Conservation (phyloP, 2,329 filamentous ascomycete genomes). For the Pyrenochaeta sp. region DNA sequence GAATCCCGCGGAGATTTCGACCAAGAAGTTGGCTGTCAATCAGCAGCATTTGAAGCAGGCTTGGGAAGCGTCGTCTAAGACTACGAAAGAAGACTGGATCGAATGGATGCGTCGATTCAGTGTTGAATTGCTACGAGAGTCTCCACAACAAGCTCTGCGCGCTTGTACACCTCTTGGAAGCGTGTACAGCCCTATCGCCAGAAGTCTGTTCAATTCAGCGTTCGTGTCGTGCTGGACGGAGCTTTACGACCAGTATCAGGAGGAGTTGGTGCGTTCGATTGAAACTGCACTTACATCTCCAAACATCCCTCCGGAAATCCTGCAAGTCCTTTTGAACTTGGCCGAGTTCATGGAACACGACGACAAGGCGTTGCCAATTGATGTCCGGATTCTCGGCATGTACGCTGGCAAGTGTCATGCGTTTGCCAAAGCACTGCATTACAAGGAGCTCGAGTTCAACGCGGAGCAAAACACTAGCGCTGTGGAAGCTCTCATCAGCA, state of each 20-base stretch:
- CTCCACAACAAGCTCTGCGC: constrained; percentile 90
- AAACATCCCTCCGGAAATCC: constrained; percentile 92
- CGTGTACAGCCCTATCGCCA: constrained; percentile 87
- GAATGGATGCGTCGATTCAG: constrained; percentile 98
- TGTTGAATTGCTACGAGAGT: constrained; percentile 92
- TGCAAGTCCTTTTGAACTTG: constrained; percentile 92
- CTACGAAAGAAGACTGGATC: constrained; percentile 98
- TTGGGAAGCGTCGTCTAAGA: constrained; percentile 97
- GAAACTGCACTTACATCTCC: constrained; percentile 94
- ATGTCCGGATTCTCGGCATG: constrained; percentile 91
- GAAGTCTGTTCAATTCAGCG: constrained; percentile 96
- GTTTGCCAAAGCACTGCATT: constrained; percentile 96
- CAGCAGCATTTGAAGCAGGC: constrained; percentile 96
- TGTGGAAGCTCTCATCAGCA: constrained; percentile 96
- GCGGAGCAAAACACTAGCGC: constrained; percentile 96
- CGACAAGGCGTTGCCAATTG: constrained; percentile 96
- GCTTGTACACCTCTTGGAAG: constrained; percentile 92
- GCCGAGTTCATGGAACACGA: constrained; percentile 99
- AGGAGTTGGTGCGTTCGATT: constrained; percentile 94
- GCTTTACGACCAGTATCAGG: constrained; percentile 94
- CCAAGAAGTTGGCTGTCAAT: constrained; percentile 96
- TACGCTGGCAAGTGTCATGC: constrained; percentile 97
- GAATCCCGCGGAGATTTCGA: constrained; percentile 80
- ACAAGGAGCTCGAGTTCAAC: constrained; percentile 98
- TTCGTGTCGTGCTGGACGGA: constrained; percentile 99